Percentiles rank a stretch among this genome's conserved stretches.
These are phyloP conservation scores for Hylodesmum podocarpum DNA, from an alignment of 306 rosid genomes.

Conservation along the genomic window DNA sequence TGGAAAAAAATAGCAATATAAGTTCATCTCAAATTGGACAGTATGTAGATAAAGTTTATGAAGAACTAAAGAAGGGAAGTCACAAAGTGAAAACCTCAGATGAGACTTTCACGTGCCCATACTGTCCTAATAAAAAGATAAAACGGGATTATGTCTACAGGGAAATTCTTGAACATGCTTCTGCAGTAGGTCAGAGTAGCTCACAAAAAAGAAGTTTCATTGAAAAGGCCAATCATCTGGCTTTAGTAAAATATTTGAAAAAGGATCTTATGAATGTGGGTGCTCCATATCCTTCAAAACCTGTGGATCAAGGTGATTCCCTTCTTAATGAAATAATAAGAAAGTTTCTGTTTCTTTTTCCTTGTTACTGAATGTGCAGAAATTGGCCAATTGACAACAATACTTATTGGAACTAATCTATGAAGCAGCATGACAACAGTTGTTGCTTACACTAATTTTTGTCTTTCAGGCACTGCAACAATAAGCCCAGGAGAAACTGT, in stretches of 20 bases:
- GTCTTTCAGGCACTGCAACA: constrained; percentile 42
- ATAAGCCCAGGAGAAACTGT: constrained; percentile 37
- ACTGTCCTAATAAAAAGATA: constrained; percentile 62
- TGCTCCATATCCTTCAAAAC: constrained; percentile 14
- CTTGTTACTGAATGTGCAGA: background rate
- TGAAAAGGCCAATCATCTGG: constrained; percentile 85
- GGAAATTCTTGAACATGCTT: constrained; percentile 90
- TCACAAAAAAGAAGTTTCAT: constrained; percentile 69
- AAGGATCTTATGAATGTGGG: constrained; percentile 46
- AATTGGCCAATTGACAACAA: constrained; percentile 1
- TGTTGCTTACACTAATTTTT: constrained; percentile 17
- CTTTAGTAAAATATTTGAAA: constrained; percentile 70
- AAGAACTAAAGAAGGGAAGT: constrained; percentile 67
- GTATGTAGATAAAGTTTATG: constrained; percentile 48
- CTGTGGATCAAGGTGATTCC: constrained; percentile 24
- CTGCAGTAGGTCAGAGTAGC: constrained; percentile 83
- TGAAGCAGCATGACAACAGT: background rate
- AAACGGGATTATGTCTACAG: constrained; percentile 59
- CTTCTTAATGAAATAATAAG: constrained; percentile 5
- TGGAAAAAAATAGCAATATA: constrained; percentile 49
- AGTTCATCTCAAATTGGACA: constrained; percentile 53
- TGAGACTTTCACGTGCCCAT: constrained; percentile 73
- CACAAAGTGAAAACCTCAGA: constrained; percentile 58
- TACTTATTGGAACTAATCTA: constrained; percentile 9
- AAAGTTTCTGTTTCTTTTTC: background rate